Evolutionary conservation across 2,329 filamentous ascomycete genomes (phyloP), one percentile per base, ranked within the genome.

Genomic region (Exophiala sideris): DNA sequence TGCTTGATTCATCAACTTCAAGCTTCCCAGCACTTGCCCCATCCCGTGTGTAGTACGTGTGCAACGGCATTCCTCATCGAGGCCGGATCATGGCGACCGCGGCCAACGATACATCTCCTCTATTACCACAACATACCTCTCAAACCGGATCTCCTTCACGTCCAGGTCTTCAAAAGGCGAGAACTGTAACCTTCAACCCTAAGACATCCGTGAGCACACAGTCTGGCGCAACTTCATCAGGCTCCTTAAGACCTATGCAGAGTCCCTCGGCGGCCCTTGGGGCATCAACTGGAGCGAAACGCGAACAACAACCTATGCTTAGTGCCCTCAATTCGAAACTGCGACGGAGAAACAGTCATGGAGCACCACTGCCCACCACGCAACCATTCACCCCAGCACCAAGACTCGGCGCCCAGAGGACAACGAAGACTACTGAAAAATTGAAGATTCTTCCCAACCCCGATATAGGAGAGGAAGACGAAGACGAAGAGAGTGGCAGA

Each of bases 401-500:
- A 48, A 96, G 97, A 73, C 90, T 96, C 54, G 94, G 94, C 2
- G 92, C 94, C 0, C 94, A 99, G 70, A 79, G 94, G 70, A 97
- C 91, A 52, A 95, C 91, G 20, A 95, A 96, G 72, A 96, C 89
- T 61, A 90, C 90, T 1, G 91, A 97, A 76, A 99, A 99, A 75
- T 80, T 99, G 57, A 99, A 99, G 75, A 81, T 99, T n/a, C 77
- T 99, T 12, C 94, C 94, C 1, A 94, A 94, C 67, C 91, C 91
- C 0, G 89, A 95, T 55, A 80, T 89, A 41, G 89, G 82, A 34
- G 87, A 89, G 21, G 89, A 91, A 40, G 84, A 79, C 14, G 63
- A 78, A 61, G 91, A 97, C 58, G 92, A 96, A 66, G 92, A 96
- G 71, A 94, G 89, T 66, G 91, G 91, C 8, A 80, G 91, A 60